Evolutionary conservation across 805 yeast species (phyloP).

Genomic region (Myxozyma geophila): DNA sequence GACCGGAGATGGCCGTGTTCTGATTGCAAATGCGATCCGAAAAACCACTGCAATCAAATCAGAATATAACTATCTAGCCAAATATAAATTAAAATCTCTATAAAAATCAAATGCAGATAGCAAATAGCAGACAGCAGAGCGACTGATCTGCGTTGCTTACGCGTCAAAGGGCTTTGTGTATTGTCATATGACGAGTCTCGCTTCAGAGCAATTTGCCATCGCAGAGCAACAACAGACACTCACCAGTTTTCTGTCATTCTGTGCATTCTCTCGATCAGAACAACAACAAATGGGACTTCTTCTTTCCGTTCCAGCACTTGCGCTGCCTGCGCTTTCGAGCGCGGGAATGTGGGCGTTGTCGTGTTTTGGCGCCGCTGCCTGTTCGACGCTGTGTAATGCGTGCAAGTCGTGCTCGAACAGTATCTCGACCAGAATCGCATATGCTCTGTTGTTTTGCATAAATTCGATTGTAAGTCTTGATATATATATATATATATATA

Average conservation of each 20-base stretch:
- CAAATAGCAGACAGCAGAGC: too few species aligned
- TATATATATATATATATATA: neutral
- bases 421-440: constrained; percentile 81
- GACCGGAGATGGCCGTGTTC: too few species aligned
- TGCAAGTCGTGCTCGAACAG: constrained; percentile 71
- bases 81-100: too few species aligned
- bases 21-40: too few species aligned
- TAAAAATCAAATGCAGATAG: too few species aligned
- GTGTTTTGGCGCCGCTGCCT: constrained; percentile 79
- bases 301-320: constrained; percentile 54
- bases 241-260: neutral
- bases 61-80: too few species aligned
- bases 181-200: neutral
- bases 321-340: constrained; percentile 67
- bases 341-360: constrained; percentile 69
- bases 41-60: too few species aligned
- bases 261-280: neutral
- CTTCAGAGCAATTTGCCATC: neutral
- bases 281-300: constrained; percentile 47
- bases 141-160: neutral
- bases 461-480: constrained; percentile 60
- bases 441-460: constrained; percentile 75
- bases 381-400: constrained; percentile 63
- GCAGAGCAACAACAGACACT: neutral
- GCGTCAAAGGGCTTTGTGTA: neutral